Evolutionary conservation across 2,329 filamentous ascomycete genomes (phyloP).

Genomic region (Ascosphaera aggregata): DNA sequence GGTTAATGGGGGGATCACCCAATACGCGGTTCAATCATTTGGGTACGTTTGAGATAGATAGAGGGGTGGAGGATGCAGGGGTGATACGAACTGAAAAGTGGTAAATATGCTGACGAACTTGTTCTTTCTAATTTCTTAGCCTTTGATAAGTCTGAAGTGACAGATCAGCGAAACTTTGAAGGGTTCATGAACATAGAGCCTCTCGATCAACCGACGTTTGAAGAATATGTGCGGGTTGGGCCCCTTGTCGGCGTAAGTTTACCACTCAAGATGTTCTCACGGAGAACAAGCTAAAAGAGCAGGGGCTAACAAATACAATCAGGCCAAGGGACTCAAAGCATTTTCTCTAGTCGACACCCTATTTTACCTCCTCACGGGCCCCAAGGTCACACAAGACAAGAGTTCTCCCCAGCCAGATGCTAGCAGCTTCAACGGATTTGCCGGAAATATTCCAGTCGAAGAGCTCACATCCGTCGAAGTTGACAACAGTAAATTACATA

Average conservation of each 20-base stretch:
- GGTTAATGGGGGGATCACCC: constrained; percentile 17
- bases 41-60: constrained; percentile 11
- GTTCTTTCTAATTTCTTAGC: constrained; percentile 8
- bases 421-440: constrained; percentile 11
- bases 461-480: constrained; percentile 16
- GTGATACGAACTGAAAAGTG: neutral
- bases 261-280: constrained; percentile 1
- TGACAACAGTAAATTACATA: constrained; percentile 13
- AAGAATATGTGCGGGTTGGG: constrained; percentile 16
- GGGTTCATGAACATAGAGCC: constrained; percentile 20
- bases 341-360: constrained; percentile 14
- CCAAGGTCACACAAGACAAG: constrained; percentile 13
- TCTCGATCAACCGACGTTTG: constrained; percentile 13
- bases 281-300: too few species aligned
- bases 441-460: constrained; percentile 5
- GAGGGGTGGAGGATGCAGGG: too few species aligned
- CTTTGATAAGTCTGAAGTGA: constrained; percentile 9
- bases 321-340: constrained; percentile 16
- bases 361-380: constrained; percentile 13
- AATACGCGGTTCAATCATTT: constrained; percentile 14
- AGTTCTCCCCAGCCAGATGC: constrained; percentile 8
- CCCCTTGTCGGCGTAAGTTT: constrained; percentile 15
- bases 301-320: too few species aligned
- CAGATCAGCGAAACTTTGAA: constrained; percentile 16
- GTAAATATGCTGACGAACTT: neutral